Evolutionary conservation across 441 rosid genomes (phyloP).

Genomic region (Eruca vesicaria): DNA sequence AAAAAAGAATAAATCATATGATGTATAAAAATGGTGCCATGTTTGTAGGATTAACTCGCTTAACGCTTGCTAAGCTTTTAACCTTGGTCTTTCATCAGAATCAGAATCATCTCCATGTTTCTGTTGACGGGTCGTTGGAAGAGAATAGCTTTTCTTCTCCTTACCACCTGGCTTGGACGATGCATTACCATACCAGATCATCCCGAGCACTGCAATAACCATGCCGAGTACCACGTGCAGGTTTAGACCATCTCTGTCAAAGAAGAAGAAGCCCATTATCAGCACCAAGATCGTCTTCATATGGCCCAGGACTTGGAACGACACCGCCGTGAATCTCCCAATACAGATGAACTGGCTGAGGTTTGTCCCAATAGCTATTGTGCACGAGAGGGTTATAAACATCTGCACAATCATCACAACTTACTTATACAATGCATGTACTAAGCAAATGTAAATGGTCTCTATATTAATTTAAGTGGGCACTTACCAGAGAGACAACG

Average conservation of each 20-base stretch:
- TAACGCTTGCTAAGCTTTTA: conserved; percentile 30
- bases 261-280: conserved; percentile 64
- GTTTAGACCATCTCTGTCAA: conserved; percentile 63
- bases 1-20: not conserved
- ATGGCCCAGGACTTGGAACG: conserved; percentile 66
- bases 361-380: conserved; percentile 61
- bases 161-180: conserved; percentile 57
- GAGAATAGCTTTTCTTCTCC: conserved; percentile 46
- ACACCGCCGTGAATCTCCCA: conserved; percentile 63
- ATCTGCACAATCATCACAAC: conserved; percentile 40
- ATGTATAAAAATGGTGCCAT: not conserved
- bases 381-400: conserved; percentile 56
- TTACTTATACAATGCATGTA: not conserved
- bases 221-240: conserved; percentile 59
- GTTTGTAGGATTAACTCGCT: not conserved
- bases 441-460: not conserved
- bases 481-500: conserved; percentile 48
- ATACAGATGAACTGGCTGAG: conserved; percentile 76
- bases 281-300: conserved; percentile 68
- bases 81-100: conserved; percentile 20
- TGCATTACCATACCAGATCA: conserved; percentile 62
- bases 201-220: conserved; percentile 57
- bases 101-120: conserved; percentile 49
- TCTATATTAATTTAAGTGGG: not conserved
- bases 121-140: conserved; percentile 54